These are phyloP conservation scores for Neurospora cerealis DNA, from an alignment of 495 filamentous ascomycete genomes.

Conservation along the genomic window DNA sequence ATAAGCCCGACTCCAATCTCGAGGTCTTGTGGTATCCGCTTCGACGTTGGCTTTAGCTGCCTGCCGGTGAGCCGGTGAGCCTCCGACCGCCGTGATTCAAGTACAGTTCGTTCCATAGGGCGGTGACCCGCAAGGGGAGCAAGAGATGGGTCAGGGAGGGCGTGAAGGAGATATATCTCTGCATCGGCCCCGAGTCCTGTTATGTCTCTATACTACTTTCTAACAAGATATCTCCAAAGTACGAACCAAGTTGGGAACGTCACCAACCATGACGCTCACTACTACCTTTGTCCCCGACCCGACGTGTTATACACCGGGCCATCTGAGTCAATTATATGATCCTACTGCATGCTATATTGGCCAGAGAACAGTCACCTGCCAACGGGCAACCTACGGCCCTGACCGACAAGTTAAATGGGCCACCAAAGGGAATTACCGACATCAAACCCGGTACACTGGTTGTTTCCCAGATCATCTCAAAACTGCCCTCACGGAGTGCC, in stretches of 20 bases:
- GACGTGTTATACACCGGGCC: neutral
- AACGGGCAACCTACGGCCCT: neutral
- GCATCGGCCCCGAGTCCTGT: neutral
- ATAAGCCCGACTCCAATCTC: too few relatives aligned
- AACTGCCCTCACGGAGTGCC: too few relatives aligned
- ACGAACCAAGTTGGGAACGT: neutral
- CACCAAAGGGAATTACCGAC: neutral
- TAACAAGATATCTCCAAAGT: neutral
- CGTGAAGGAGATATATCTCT: neutral
- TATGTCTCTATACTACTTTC: neutral
- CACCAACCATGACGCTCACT: neutral
- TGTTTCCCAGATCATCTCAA: neutral
- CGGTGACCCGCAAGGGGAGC: neutral
- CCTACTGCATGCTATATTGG: neutral
- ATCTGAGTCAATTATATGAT: neutral
- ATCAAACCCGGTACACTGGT: neutral
- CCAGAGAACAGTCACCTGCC: neutral
- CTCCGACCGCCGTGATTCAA: neutral
- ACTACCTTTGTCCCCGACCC: neutral
- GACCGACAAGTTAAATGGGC: too few relatives aligned
- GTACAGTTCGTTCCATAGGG: neutral
- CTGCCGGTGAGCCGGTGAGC: neutral
- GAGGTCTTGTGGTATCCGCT: neutral
- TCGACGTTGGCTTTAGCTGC: neutral
- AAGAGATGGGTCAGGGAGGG: neutral